phyloP scores from a whole-genome alignment of 2,329 filamentous ascomycete genomes.

The Coniochaeta sp. region DNA sequence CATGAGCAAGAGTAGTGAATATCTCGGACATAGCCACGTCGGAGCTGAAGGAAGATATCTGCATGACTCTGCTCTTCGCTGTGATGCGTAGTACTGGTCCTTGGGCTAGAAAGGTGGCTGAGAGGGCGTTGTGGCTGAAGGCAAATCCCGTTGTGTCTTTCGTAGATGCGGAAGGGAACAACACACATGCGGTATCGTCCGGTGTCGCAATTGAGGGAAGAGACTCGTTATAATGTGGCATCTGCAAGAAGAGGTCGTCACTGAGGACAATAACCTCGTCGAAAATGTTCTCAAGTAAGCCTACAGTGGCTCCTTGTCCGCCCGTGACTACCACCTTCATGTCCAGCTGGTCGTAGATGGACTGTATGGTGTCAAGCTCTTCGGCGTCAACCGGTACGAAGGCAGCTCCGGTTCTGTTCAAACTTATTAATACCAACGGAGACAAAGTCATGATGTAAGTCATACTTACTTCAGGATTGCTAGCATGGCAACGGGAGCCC shows the following conservation, averaged over 20 bases:
- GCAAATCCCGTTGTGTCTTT: conserved; percentile 48
- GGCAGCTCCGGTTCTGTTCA: conserved; percentile 33
- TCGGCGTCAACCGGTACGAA: conserved; percentile 42
- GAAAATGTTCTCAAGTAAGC: conserved; percentile 29
- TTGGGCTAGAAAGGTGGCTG: conserved; percentile 45
- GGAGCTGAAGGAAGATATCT: conserved; percentile 49
- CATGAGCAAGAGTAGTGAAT: conserved; percentile 45
- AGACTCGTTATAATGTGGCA: conserved; percentile 14
- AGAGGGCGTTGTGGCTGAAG: conserved; percentile 52
- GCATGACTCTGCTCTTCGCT: conserved; percentile 46
- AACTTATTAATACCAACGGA: not conserved
- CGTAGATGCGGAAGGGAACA: conserved; percentile 53
- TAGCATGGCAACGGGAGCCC: conserved; percentile 63
- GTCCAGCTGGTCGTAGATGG: conserved; percentile 34
- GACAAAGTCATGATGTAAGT: conserved; percentile 26
- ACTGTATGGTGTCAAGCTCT: conserved; percentile 31
- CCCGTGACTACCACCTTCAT: conserved; percentile 37
- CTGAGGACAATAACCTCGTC: conserved; percentile 28
- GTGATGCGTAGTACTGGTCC: conserved; percentile 41
- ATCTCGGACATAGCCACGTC: conserved; percentile 48
- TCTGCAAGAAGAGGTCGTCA: conserved; percentile 10
- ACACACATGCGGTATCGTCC: conserved; percentile 49
- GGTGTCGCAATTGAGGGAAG: conserved; percentile 21
- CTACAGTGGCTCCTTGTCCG: conserved; percentile 31
- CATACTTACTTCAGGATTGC: conserved; percentile 60